A percentile compares a stretch with the other conserved stretches of the same genome.
Evolutionary conservation across 2,329 filamentous ascomycete genomes (phyloP).

Genomic region (Curvularia eragrostidis): DNA sequence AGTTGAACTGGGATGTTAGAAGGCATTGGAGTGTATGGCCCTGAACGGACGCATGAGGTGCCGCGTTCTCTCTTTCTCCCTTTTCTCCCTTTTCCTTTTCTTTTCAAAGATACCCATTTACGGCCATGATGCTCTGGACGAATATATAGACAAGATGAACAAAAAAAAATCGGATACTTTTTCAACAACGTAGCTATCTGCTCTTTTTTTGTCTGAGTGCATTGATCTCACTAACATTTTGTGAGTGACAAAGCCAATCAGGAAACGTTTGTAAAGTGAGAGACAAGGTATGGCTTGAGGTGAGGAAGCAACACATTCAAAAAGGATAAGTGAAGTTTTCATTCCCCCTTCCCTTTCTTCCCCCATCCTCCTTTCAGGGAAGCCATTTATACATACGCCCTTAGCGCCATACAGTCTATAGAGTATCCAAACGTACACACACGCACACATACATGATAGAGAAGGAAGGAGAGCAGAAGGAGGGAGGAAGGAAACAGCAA

Average conservation of each 20-base stretch:
- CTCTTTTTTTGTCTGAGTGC: not conserved
- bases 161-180: not conserved
- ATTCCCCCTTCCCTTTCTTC: not conserved
- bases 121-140: not conserved
- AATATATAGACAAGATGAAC: not conserved
- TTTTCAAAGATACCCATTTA: not conserved
- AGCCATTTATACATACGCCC: not conserved
- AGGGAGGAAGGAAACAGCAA: not conserved
- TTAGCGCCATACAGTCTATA: conserved; percentile 19
- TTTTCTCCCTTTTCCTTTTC: not conserved
- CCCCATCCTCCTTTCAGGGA: not conserved
- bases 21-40: conserved; percentile 35
- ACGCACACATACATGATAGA: not conserved
- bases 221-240: not conserved
- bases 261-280: too few species aligned
- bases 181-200: not conserved
- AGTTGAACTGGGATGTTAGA: conserved; percentile 55
- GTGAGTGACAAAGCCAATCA: not conserved
- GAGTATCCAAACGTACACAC: not conserved
- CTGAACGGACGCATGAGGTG: not conserved
- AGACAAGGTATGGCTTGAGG: not conserved
- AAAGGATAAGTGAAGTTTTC: not conserved
- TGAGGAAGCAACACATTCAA: not conserved
- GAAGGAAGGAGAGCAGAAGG: not conserved
- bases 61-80: not conserved